phyloP scores from a whole-genome alignment of 164 flowering plant genomes.

The Vitis rotundifolia region DNA sequence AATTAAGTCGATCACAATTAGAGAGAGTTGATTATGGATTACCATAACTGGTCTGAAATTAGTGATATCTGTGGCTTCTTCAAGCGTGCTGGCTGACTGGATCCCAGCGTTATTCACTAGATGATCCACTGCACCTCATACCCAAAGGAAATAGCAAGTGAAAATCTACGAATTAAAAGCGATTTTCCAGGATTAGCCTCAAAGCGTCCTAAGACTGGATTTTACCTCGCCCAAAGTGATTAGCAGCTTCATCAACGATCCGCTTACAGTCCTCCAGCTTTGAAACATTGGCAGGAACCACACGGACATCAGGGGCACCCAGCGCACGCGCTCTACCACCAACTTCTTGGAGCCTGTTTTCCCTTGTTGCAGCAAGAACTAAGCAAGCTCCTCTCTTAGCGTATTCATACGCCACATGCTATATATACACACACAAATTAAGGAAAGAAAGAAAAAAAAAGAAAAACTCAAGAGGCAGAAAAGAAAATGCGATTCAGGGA shows the following conservation, averaged over 20 bases:
- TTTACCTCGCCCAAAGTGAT: constrained; percentile 46
- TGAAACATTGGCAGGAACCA: constrained; percentile 46
- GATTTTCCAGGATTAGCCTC: too few relatives aligned
- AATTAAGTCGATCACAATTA: not conserved
- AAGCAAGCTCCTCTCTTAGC: constrained; percentile 54
- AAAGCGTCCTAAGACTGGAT: too few relatives aligned
- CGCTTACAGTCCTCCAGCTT: constrained; percentile 44
- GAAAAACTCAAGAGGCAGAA: not conserved
- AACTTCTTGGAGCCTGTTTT: constrained; percentile 34
- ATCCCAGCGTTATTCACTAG: constrained; percentile 54
- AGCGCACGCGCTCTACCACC: constrained; percentile 32
- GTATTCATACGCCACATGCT: constrained; percentile 62
- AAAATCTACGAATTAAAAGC: too few relatives aligned
- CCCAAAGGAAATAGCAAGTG: too few relatives aligned
- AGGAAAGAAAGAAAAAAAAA: not conserved
- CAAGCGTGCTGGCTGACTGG: constrained; percentile 19
- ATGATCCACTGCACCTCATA: constrained; percentile 45
- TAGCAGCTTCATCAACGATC: constrained; percentile 38
- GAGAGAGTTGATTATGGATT: not conserved
- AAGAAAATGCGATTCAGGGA: not conserved
- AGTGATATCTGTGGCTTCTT: constrained; percentile 23
- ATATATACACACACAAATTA: constrained; percentile 1
- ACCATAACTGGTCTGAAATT: constrained; percentile 30
- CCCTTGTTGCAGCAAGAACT: constrained; percentile 44
- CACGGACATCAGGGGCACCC: constrained; percentile 54